These are phyloP conservation scores for Neurospora crassa DNA, from an alignment of 2,329 filamentous ascomycete genomes.

Conservation along the genomic window DNA sequence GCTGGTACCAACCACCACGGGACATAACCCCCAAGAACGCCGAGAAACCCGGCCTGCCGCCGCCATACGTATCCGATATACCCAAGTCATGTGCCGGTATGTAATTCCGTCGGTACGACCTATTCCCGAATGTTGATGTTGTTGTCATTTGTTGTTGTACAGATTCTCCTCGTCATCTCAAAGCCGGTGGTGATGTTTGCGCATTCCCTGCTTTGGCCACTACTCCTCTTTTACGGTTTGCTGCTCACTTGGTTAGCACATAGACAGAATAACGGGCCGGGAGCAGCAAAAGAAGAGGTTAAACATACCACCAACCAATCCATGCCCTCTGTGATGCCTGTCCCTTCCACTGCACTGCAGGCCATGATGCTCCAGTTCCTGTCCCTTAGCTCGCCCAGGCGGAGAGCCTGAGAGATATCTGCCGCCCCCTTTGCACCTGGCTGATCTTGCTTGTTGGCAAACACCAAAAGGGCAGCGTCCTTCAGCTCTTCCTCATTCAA, in stretches of 20 bases:
- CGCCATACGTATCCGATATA: slow-evolving; percentile 8
- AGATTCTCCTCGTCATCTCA: slow-evolving; percentile 7
- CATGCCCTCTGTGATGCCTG: slow-evolving; percentile 94
- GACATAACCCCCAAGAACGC: slow-evolving; percentile 12
- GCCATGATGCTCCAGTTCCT: slow-evolving; percentile 99
- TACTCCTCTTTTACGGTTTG: slow-evolving; percentile 34
- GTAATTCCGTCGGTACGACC: neutral
- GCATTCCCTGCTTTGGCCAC: neutral
- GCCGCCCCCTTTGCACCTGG: slow-evolving; percentile 92
- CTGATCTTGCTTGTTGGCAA: slow-evolving; percentile 98
- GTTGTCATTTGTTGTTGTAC: slow-evolving; percentile 16
- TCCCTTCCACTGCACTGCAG: slow-evolving; percentile 91
- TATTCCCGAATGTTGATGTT: slow-evolving; percentile 9
- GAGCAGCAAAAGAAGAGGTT: neutral
- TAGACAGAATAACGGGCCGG: slow-evolving; percentile 9
- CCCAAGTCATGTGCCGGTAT: slow-evolving; percentile 12
- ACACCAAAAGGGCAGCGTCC: slow-evolving; percentile 85
- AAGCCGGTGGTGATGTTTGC: neutral
- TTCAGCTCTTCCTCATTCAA: slow-evolving; percentile 93
- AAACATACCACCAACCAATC: slow-evolving; percentile 84
- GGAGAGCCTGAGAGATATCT: slow-evolving; percentile 90
- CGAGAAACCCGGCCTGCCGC: slow-evolving; percentile 10
- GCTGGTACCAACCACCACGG: neutral
- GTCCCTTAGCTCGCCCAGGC: slow-evolving; percentile 82
- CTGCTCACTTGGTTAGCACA: slow-evolving; percentile 20